These are phyloP conservation scores for Uronychia binucleata DNA, from an alignment of 73 alveolate species.

Conservation along the genomic window DNA sequence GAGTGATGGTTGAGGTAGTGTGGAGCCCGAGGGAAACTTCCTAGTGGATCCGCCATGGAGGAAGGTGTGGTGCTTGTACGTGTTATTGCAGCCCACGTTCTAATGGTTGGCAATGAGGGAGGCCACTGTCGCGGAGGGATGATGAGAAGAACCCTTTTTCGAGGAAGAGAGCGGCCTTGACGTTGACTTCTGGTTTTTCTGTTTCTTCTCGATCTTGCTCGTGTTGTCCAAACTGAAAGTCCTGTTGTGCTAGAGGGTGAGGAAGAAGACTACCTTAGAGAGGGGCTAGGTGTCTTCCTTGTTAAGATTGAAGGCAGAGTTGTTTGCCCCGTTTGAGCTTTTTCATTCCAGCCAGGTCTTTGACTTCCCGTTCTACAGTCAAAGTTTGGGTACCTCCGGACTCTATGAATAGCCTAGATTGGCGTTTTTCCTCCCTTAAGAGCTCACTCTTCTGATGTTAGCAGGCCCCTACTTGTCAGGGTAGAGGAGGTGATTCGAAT, in stretches of 20 bases:
- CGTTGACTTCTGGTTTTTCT: neutral
- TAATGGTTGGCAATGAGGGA: neutral
- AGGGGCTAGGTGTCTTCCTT: neutral
- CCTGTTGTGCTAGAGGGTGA: neutral
- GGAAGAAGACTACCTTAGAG: neutral
- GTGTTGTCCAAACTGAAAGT: neutral
- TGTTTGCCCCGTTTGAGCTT: neutral
- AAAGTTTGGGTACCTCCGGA: neutral
- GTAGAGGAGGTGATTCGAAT: neutral
- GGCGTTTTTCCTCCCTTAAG: neutral
- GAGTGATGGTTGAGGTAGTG: too few relatives aligned
- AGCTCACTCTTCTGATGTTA: neutral
- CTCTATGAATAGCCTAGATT: neutral
- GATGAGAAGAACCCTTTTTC: neutral
- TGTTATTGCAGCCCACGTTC: neutral
- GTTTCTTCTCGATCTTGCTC: neutral
- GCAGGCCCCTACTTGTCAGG: neutral
- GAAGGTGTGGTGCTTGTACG: neutral
- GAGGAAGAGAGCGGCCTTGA: neutral
- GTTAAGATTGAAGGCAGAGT: neutral
- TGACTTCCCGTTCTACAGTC: neutral
- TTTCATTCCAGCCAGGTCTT: neutral
- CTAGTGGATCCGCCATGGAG: neutral
- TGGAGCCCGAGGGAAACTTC: too few relatives aligned
- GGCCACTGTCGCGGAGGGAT: neutral